Percentiles rank a stretch among this genome's conserved stretches.
These are phyloP conservation scores for Incumbomyces lentus DNA, from an alignment of 2,329 filamentous ascomycete genomes.

Conservation along the genomic window DNA sequence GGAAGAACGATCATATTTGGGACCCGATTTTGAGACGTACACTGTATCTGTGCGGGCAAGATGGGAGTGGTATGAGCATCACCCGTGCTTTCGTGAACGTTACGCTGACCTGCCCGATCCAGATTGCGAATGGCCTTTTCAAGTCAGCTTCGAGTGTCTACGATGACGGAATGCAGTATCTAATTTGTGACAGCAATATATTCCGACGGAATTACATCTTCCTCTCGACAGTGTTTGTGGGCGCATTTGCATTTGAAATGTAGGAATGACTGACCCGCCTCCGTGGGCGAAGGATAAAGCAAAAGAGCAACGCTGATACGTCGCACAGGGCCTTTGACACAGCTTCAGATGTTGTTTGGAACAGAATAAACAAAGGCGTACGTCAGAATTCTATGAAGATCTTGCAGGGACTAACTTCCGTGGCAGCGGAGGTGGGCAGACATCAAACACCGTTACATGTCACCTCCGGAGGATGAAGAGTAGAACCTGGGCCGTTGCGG, in stretches of 20 bases:
- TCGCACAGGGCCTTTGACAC: conserved; percentile 66
- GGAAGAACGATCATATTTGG: no score
- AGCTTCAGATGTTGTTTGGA: conserved; percentile 70
- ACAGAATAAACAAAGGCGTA: conserved; percentile 84
- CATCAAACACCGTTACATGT: conserved; percentile 80
- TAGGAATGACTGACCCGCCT: conserved; percentile 48
- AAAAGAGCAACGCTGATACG: not conserved
- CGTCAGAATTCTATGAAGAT: conserved; percentile 31
- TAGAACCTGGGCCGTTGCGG: conserved; percentile 26
- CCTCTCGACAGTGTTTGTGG: conserved; percentile 73
- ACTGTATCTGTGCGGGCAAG: conserved; percentile 25
- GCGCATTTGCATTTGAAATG: conserved; percentile 90
- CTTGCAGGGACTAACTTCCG: conserved; percentile 3
- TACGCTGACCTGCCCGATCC: conserved; percentile 13
- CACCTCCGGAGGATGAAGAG: conserved; percentile 55
- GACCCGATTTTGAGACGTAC: no score
- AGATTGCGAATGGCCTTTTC: conserved; percentile 48
- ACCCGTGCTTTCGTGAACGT: no score
- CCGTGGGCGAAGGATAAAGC: not conserved
- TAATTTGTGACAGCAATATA: conserved; percentile 51
- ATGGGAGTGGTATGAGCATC: conserved; percentile 48
- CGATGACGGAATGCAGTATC: not conserved
- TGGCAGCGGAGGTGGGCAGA: conserved; percentile 97
- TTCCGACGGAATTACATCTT: conserved; percentile 83
- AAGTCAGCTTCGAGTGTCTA: conserved; percentile 38